Percentiles rank a stretch among this genome's conserved stretches.
Evolutionary conservation across 805 yeast genomes (phyloP).

Genomic region (Wickerhamiella alocasiicola): DNA sequence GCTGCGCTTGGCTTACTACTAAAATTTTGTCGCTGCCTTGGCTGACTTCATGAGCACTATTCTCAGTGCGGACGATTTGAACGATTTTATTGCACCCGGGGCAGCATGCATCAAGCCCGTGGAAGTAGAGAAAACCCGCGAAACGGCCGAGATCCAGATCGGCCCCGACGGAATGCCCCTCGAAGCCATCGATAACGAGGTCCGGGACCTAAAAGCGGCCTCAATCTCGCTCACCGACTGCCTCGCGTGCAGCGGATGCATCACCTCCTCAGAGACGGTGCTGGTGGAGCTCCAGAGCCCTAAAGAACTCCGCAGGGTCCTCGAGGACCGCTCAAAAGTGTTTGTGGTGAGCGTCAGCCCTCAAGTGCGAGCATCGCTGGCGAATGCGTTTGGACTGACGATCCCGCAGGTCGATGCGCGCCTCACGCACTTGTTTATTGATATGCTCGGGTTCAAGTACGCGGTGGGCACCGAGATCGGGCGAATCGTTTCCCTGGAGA

Average conservation of each 20-base stretch:
- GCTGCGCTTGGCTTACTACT: background rate
- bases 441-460: constrained; percentile 52
- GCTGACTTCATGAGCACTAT: constrained; percentile 59
- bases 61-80: constrained; percentile 80
- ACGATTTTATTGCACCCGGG: constrained; percentile 90
- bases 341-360: constrained; percentile 76
- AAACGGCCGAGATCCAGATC: constrained; percentile 42
- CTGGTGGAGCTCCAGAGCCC: constrained; percentile 85
- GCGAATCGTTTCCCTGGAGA: constrained; percentile 47
- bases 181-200: constrained; percentile 28
- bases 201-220: constrained; percentile 57
- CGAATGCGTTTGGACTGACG: constrained; percentile 46
- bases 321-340: constrained; percentile 31
- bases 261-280: constrained; percentile 94
- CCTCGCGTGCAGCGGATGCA: constrained; percentile 92
- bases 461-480: constrained; percentile 82
- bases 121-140: constrained; percentile 30
- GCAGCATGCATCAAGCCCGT: constrained; percentile 90
- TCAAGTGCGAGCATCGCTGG: constrained; percentile 73
- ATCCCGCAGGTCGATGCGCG: constrained; percentile 49
- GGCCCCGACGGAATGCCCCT: constrained; percentile 47
- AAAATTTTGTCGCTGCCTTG: background rate
- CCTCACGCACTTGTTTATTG: constrained; percentile 44
- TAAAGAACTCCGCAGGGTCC: constrained; percentile 53
- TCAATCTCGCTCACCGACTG: constrained; percentile 87